phyloP scores from a whole-genome alignment of 2,329 filamentous ascomycete genomes.

The Aureobasidium sp. region DNA sequence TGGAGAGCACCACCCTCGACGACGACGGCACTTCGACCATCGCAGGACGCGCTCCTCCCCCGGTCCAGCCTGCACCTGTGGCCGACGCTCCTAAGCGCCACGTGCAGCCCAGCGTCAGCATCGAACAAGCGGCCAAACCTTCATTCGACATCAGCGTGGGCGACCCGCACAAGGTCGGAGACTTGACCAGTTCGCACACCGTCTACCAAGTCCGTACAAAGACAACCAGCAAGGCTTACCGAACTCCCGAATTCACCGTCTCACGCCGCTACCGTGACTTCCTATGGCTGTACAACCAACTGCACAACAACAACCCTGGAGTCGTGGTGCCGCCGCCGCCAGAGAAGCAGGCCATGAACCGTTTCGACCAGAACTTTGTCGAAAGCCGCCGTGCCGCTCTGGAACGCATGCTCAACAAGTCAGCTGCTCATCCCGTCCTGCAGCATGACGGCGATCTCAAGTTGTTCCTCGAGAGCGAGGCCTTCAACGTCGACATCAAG shows the following conservation, averaged over 20 bases:
- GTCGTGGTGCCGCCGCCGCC: slow-evolving; percentile 92
- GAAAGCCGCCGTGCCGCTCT: slow-evolving; percentile 84
- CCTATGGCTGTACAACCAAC: slow-evolving; percentile 90
- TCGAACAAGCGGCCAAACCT: slow-evolving; percentile 91
- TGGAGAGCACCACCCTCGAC: slow-evolving; percentile 65
- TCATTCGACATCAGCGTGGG: slow-evolving; percentile 86
- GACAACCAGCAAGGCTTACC: slow-evolving; percentile 95
- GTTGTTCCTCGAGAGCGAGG: slow-evolving; percentile 91
- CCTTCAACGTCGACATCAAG: slow-evolving; percentile 94
- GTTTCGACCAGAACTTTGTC: slow-evolving; percentile 95
- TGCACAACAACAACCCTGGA: slow-evolving; percentile 91
- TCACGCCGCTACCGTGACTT: slow-evolving; percentile 94
- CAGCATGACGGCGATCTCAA: slow-evolving; percentile 93
- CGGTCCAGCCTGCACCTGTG: slow-evolving; percentile 44
- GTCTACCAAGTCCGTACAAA: slow-evolving; percentile 94
- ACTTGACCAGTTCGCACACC: slow-evolving; percentile 93
- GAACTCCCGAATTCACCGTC: slow-evolving; percentile 84
- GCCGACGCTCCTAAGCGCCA: slow-evolving; percentile 44
- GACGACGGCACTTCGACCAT: slow-evolving; percentile 44
- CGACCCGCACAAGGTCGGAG: slow-evolving; percentile 95
- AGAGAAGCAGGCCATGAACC: slow-evolving; percentile 93
- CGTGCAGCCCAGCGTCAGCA: slow-evolving; percentile 70
- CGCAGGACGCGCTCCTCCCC: slow-evolving; percentile 55
- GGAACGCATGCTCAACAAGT: slow-evolving; percentile 98
- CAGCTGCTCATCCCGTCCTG: slow-evolving; percentile 76